These are phyloP conservation scores for Aurifilum marmelostoma DNA, from an alignment of 2,329 filamentous ascomycete species.

Conservation along the genomic window DNA sequence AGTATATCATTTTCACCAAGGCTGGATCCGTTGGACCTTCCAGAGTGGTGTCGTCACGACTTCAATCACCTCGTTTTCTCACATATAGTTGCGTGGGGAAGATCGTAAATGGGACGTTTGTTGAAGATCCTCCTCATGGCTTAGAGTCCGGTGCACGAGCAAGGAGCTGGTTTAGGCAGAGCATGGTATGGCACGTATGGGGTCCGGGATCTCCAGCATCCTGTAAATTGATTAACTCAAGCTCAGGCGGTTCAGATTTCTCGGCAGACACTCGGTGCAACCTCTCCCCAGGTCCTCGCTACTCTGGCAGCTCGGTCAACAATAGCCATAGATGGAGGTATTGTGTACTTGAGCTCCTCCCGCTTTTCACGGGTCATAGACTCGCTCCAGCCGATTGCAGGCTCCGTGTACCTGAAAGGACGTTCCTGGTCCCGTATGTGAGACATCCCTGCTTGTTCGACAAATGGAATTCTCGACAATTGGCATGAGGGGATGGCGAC, in stretches of 20 bases:
- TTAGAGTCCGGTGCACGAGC: background rate
- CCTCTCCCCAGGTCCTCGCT: background rate
- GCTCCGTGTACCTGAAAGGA: background rate
- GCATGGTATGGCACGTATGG: background rate
- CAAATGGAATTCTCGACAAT: background rate
- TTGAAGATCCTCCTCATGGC: conserved; percentile 10
- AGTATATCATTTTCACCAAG: background rate
- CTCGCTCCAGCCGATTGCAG: background rate
- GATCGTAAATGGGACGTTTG: conserved; percentile 14
- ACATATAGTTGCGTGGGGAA: background rate
- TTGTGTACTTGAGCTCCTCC: background rate
- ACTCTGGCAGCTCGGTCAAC: background rate
- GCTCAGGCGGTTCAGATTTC: background rate
- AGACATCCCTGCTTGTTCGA: background rate
- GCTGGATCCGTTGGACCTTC: background rate
- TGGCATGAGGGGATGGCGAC: conserved; percentile 8
- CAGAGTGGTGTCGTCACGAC: conserved; percentile 28
- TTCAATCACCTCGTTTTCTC: conserved; percentile 10
- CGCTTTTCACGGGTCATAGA: conserved; percentile 7
- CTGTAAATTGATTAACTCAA: background rate
- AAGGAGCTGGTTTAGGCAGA: background rate
- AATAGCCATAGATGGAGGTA: background rate
- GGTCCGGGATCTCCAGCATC: background rate
- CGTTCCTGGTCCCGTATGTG: background rate
- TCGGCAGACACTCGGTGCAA: background rate